Evolutionary conservation across 495 filamentous ascomycete genomes (phyloP).

Genomic region (Rhypophila decipiens): DNA sequence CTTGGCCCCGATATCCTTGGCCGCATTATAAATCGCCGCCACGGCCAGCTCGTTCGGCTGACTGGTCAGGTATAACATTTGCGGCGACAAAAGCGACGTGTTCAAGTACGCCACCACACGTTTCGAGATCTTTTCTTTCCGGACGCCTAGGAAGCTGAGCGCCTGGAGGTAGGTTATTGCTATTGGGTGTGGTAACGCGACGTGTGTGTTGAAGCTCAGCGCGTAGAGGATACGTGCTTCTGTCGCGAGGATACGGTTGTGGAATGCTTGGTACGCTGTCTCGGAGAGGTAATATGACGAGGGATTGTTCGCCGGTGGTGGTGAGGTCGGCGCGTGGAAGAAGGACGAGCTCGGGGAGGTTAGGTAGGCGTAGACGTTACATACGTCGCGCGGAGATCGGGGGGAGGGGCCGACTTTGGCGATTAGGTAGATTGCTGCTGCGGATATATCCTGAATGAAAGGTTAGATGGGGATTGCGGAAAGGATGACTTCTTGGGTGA

Average conservation of each 20-base stretch:
- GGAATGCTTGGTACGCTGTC: constrained; percentile 56
- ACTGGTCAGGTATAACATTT: constrained; percentile 84
- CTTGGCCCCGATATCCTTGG: constrained; percentile 69
- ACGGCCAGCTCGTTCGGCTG: constrained; percentile 82
- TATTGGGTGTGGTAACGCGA: constrained; percentile 78
- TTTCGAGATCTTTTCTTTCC: constrained; percentile 44
- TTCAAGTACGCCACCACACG: constrained; percentile 73
- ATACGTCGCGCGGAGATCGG: constrained; percentile 66
- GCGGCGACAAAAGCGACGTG: constrained; percentile 74
- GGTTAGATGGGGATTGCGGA: constrained; percentile 6
- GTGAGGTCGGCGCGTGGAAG: constrained; percentile 37
- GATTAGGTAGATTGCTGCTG: constrained; percentile 72
- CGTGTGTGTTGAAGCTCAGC: constrained; percentile 75
- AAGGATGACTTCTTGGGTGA: too few relatives aligned
- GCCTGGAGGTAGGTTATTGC: constrained; percentile 90
- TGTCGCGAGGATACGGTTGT: constrained; percentile 54
- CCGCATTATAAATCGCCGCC: constrained; percentile 81
- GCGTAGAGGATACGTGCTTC: constrained; percentile 71
- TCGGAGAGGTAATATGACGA: constrained; percentile 70
- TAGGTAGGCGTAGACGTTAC: constrained; percentile 81
- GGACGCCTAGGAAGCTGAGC: constrained; percentile 50
- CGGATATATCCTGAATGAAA: constrained; percentile 62
- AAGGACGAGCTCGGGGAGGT: constrained; percentile 60
- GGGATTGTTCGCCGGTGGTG: constrained; percentile 35
- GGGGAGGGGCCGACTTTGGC: constrained; percentile 79